Conservation (phyloP, 1,139 yeast genomes). For the Saccharomyces hybrid region DNA sequence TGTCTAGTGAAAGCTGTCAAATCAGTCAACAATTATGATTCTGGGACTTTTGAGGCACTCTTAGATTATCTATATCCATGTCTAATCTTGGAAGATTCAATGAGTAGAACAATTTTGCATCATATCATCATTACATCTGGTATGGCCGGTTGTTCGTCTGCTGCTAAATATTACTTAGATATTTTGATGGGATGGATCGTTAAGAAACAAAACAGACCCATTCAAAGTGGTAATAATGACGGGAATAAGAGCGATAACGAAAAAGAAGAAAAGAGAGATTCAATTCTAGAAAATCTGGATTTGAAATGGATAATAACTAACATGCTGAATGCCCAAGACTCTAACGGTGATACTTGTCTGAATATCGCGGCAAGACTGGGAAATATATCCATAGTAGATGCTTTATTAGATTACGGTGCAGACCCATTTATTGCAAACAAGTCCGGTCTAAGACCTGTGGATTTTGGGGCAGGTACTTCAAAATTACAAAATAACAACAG, state of each 20-base stretch:
- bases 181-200: conserved; percentile 79
- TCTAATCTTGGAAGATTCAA: conserved; percentile 61
- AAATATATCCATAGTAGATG: conserved; percentile 69
- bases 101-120: conserved; percentile 82
- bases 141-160: conserved; percentile 58
- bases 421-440: conserved; percentile 71
- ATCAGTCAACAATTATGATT: conserved; percentile 79
- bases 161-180: conserved; percentile 68
- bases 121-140: conserved; percentile 81
- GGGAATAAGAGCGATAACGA: background rate
- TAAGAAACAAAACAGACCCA: conserved; percentile 28
- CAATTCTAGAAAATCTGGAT: conserved; percentile 35
- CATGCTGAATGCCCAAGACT: conserved; percentile 69
- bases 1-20: conserved; percentile 82
- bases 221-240: conserved; percentile 4
- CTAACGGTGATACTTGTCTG: conserved; percentile 80
- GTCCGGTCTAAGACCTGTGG: conserved; percentile 77
- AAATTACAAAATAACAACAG: conserved; percentile 7
- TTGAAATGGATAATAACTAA: conserved; percentile 57
- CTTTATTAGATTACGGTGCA: conserved; percentile 79
- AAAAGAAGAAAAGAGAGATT: conserved; percentile 34
- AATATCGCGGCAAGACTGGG: conserved; percentile 90
- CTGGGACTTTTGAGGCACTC: conserved; percentile 62
- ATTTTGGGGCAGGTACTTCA: conserved; percentile 51
- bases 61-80: conserved; percentile 73